Evolutionary conservation across 352 stramenopile species (phyloP).

Genomic region (Thalassiosira delicatula): DNA sequence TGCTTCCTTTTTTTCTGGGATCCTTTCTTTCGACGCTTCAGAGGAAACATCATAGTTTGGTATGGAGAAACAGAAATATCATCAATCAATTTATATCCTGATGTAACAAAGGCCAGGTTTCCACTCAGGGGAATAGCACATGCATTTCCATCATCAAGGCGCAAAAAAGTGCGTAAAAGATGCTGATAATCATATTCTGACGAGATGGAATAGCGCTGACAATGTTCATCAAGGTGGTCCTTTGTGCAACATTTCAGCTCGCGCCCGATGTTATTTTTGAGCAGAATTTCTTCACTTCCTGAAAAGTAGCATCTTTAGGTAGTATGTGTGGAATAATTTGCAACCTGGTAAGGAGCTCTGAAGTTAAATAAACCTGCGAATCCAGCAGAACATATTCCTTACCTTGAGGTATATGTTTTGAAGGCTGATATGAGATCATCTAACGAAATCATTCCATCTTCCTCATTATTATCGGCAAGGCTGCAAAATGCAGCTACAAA

Average conservation of each 20-base stretch:
- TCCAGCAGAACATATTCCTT: too few species aligned
- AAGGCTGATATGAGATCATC: constrained; percentile 5
- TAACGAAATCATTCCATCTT: constrained; percentile 28
- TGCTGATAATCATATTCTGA: constrained; percentile 23
- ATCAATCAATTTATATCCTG: constrained; percentile 44
- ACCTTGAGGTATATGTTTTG: neutral
- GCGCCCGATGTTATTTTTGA: constrained; percentile 35
- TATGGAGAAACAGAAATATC: constrained; percentile 45
- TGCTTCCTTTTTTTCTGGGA: constrained; percentile 11
- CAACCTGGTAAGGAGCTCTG: too few species aligned
- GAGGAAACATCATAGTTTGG: constrained; percentile 50
- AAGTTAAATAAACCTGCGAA: too few species aligned
- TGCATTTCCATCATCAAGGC: constrained; percentile 15
- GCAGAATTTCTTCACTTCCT: constrained; percentile 17
- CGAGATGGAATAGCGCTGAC: constrained; percentile 1
- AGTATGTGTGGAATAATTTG: too few species aligned
- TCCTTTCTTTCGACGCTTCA: constrained; percentile 37
- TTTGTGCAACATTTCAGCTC: constrained; percentile 22
- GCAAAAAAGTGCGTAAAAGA: constrained; percentile 26
- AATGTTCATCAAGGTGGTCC: constrained; percentile 13
- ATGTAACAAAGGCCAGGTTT: constrained; percentile 19
- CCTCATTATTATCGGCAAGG: neutral
- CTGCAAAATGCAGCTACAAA: constrained; percentile 17
- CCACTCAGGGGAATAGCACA: constrained; percentile 22
- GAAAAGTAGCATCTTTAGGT: constrained; percentile 42